phyloP scores from a whole-genome alignment of 495 filamentous ascomycete genomes.

The Friedmanniomyces simplex region DNA sequence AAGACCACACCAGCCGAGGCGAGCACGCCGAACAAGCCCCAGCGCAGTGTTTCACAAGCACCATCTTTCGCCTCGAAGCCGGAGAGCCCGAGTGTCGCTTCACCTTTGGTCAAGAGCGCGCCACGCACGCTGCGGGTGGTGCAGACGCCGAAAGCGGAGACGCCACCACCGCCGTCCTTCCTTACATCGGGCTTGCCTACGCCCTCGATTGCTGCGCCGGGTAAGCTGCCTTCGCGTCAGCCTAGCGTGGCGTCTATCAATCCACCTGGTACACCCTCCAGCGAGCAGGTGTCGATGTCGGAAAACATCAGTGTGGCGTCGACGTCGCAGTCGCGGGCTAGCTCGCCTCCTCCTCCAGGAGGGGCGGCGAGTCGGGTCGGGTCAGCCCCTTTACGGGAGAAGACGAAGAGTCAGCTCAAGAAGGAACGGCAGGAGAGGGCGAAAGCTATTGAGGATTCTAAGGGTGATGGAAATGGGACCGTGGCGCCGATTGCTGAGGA shows the following conservation, averaged over 20 bases:
- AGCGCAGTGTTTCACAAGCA: conserved; percentile 15
- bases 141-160: conserved; percentile 60
- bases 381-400: conserved; percentile 62
- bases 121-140: conserved; percentile 57
- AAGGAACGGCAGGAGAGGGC: conserved; percentile 65
- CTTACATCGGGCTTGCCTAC: conserved; percentile 19
- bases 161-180: conserved; percentile 32
- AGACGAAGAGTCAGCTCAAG: conserved; percentile 83
- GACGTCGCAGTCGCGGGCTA: conserved; percentile 70
- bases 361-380: conserved; percentile 47
- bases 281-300: conserved; percentile 52
- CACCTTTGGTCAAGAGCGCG: conserved; percentile 26
- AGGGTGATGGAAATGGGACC: conserved; percentile 40
- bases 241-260: conserved; percentile 52
- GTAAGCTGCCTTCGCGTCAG: conserved; percentile 43
- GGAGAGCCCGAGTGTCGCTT: conserved; percentile 31
- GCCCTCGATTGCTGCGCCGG: conserved; percentile 22
- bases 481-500: conserved; percentile 40
- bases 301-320: conserved; percentile 71
- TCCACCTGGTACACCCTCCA: conserved; percentile 66
- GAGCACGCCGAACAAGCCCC: conserved; percentile 6
- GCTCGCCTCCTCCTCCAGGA: conserved; percentile 59
- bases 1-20: conserved; percentile 2
- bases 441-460: conserved; percentile 51
- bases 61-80: conserved; percentile 40